phyloP scores from a whole-genome alignment of 352 stramenopile species.

The Globisporangium echinulatum region DNA sequence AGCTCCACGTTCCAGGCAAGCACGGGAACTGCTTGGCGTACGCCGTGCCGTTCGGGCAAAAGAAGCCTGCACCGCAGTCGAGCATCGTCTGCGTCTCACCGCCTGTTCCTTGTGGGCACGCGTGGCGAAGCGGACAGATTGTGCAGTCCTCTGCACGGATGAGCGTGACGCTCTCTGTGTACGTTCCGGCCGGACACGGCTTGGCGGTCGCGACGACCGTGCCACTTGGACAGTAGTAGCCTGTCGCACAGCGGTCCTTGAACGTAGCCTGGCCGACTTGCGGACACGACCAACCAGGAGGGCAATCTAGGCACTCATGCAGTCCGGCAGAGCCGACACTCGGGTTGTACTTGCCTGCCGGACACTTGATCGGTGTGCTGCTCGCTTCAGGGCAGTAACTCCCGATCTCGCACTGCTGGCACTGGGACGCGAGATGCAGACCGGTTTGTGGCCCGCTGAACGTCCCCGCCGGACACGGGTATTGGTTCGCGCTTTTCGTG shows the following conservation, averaged over 20 bases:
- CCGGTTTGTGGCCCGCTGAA: slow-evolving; percentile 67
- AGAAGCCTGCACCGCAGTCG: slow-evolving; percentile 66
- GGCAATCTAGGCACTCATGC: slow-evolving; percentile 63
- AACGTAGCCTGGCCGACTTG: slow-evolving; percentile 56
- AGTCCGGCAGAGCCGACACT: slow-evolving; percentile 30
- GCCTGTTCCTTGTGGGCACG: slow-evolving; percentile 70
- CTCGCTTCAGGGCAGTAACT: slow-evolving; percentile 82
- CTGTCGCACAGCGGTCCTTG: slow-evolving; percentile 52
- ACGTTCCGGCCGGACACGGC: slow-evolving; percentile 71
- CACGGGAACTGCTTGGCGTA: slow-evolving; percentile 76
- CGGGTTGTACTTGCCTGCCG: slow-evolving; percentile 73
- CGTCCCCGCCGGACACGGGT: slow-evolving; percentile 83
- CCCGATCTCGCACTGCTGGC: slow-evolving; percentile 50
- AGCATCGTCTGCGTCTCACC: slow-evolving; percentile 63
- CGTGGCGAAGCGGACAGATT: slow-evolving; percentile 63
- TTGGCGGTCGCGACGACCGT: slow-evolving; percentile 45
- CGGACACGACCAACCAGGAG: slow-evolving; percentile 68
- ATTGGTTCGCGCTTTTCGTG: slow-evolving; percentile 56
- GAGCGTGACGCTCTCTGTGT: slow-evolving; percentile 56
- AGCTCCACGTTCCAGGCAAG: slow-evolving; percentile 83
- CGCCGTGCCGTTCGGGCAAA: slow-evolving; percentile 73
- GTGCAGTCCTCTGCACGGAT: slow-evolving; percentile 71
- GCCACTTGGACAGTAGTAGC: slow-evolving; percentile 70
- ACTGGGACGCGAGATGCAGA: slow-evolving; percentile 41
- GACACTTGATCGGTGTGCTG: slow-evolving; percentile 56